Evolutionary conservation across 192 early-diverging fungal species (phyloP), one percentile per base, ranked within the genome.

Genomic region (Diversispora epigaea): DNA sequence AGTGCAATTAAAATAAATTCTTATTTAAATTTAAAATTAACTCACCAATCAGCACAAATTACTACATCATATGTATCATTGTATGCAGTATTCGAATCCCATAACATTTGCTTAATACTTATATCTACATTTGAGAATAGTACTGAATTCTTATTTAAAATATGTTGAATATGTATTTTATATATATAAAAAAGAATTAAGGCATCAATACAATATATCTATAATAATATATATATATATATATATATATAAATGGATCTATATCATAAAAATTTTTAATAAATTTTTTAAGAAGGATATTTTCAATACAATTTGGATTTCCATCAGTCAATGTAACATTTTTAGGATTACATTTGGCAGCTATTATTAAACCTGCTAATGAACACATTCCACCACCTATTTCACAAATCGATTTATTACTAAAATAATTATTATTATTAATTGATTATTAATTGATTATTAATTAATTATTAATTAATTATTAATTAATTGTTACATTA

Each of bases 381-480:
- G 62, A 32, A 41, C 62, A 64, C 62, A 64, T 64, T 43, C 62
- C 62, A 3, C 62, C 62, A 45, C 62, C 62, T 64, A 64, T 44
- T 19, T 64, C 62, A 43, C 62, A 64, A 4, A 64, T 40, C 9
- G 14, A 44, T 64, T 64, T 64, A 43, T 64, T 45, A n/a, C 62
- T 64, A 52, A 7, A 52, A 52, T 52, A 7, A 15, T 52, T 60
- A 60, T 60, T 25, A 22, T 6, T 19, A 56, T 56, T 19, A 15
- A 56, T 32, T 32, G 25, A 32, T 32, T 32, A 32, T 32, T 32
- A 15, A 21, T n/a, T 15, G 40, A 15, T 62, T 32, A 32, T 64
- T 17, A 14, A 54, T 54, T 17, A 1, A 17, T 54, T 54, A 11
- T 54, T 17, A 15, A 21, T n/a, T 15, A 62, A 15, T 62, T 32